Percentiles rank a stretch among this genome's conserved stretches.
phyloP scores from a whole-genome alignment of 2,329 filamentous ascomycete species.

The Tolypocladium cylindrosporum region DNA sequence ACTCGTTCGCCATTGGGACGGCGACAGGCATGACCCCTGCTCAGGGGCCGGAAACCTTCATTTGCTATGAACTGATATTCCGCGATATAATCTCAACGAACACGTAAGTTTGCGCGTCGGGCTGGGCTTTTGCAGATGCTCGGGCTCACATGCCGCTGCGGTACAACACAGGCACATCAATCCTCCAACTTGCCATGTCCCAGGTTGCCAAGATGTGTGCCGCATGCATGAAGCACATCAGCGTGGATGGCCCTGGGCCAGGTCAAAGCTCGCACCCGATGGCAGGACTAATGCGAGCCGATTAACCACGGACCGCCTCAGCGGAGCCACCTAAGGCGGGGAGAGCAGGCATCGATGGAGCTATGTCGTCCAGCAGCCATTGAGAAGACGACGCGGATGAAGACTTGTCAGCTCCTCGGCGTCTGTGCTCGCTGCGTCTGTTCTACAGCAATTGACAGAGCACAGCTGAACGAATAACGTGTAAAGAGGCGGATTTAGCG shows the following conservation, averaged over 20 bases:
- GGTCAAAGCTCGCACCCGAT: background rate
- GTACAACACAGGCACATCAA: background rate
- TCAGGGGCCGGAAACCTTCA: constrained; percentile 3
- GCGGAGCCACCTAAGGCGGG: background rate
- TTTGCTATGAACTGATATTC: constrained; percentile 1
- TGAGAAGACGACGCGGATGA: background rate
- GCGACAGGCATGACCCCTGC: constrained; percentile 1
- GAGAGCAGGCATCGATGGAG: background rate
- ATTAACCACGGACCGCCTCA: background rate
- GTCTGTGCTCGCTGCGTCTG: background rate
- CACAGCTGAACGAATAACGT: background rate
- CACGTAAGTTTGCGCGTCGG: background rate
- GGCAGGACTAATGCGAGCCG: background rate
- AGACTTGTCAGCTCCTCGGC: background rate
- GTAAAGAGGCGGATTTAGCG: background rate
- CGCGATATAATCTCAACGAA: background rate
- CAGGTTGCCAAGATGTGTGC: background rate
- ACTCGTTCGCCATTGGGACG: background rate
- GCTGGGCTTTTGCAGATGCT: background rate
- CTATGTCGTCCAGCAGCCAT: background rate
- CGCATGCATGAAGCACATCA: background rate
- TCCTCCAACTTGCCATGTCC: background rate
- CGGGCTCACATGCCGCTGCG: background rate
- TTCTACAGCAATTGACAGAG: background rate
- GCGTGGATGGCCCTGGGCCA: background rate